Evolutionary conservation across 2,329 filamentous ascomycete species (phyloP), one percentile per base, ranked within the genome.

Genomic region (Didymosphaeria variabile): DNA sequence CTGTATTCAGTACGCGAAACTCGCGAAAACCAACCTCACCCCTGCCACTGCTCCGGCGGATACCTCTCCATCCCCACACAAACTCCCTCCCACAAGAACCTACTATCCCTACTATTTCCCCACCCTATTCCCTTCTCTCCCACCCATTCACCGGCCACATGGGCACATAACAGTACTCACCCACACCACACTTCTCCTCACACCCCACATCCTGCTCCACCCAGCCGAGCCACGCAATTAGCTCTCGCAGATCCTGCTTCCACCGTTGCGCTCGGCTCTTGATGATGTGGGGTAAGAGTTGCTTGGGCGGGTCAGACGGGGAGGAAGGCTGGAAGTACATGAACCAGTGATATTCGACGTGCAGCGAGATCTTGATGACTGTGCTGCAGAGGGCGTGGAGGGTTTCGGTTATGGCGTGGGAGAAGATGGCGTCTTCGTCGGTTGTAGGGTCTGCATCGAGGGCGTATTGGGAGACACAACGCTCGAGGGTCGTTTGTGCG

Each of bases 171-270:
- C 83, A 84, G 13, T 80, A 36, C 23, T 47, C 45, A 17, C 45
- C 53, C 9, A 55, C 59, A 60, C 17, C 49, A 29, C 29, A 34
- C 12, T 12, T n/a, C n/a, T 38, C 38, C 21, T 59, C n/a, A 46
- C 55, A 53, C 1, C 26, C 26, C 1, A 17, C 46, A 68, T 80
- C 83, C 68, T 83, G 79, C 31, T 81, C 80, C 38, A 79, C 81
- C 83, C 83, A 85, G 5, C 83, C 83, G 0, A 85, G 73, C 82
- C 83, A 85, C 1, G 83, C 82, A 67, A 80, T 79, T 12, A 85
- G 67, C 62, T 83, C 78, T 49, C 80, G 74, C 4, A 83, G 60
- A 17, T 76, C 69, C 6, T 72, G 57, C n/a, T 61, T 68, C 77
- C 80, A 81, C 3, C 34, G 36, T 57, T 60, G 2, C 45, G 45